Conservation (phyloP, 441 rosid species). For the Pelargonium fulgidum region DNA sequence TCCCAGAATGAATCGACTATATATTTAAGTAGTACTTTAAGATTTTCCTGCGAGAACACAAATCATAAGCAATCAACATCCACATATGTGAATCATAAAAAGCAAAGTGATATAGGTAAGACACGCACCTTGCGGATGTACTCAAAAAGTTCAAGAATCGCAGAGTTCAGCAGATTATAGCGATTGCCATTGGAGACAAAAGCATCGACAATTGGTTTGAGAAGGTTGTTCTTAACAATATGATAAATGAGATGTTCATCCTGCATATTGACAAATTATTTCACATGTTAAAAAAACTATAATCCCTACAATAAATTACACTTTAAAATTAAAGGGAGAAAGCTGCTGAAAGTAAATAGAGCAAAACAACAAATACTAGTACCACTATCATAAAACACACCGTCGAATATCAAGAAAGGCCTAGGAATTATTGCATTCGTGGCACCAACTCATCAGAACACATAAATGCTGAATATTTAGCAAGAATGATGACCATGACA, state of each 20-base stretch:
- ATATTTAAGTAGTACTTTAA: constrained; percentile 68
- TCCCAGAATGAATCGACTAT: constrained; percentile 84
- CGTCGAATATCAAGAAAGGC: not conserved
- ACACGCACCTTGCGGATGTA: constrained; percentile 73
- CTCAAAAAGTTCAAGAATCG: constrained; percentile 86
- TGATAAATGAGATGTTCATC: constrained; percentile 79
- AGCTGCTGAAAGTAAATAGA: not conserved
- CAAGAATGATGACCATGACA: no score
- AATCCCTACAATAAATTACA: not conserved
- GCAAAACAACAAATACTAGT: no score
- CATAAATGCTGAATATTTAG: no score
- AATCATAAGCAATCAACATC: constrained; percentile 18
- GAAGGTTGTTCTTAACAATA: constrained; percentile 74
- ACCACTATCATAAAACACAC: not conserved
- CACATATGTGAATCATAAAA: constrained; percentile 7
- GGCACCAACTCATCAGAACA: no score
- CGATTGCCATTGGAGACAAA: constrained; percentile 84
- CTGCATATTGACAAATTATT: constrained; percentile 39
- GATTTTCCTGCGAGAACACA: constrained; percentile 56
- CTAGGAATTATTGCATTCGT: no score
- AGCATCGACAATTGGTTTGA: constrained; percentile 80
- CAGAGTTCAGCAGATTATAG: constrained; percentile 86
- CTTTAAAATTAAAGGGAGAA: not conserved
- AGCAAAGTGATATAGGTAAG: constrained; percentile 18
- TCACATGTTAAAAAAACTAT: constrained; percentile 16